phyloP scores from a whole-genome alignment of 108 stramenopile species.

The Cylindrotheca closterium region DNA sequence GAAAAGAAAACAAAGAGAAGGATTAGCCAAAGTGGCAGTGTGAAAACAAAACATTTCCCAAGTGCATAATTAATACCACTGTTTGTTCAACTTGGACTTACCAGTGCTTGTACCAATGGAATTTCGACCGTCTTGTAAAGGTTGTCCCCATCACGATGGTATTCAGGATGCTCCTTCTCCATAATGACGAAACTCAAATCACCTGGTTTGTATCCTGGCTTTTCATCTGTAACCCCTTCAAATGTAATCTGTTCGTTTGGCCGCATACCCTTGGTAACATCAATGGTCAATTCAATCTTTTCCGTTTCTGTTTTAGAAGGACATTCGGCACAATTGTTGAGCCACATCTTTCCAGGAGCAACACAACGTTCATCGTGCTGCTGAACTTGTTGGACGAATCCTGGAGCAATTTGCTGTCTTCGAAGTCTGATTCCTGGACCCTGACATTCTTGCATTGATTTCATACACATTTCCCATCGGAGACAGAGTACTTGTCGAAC shows the following conservation, averaged over 20 bases:
- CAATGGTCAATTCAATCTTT: slow-evolving; percentile 91
- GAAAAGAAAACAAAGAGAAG: slow-evolving; percentile 9
- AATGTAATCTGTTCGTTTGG: slow-evolving; percentile 84
- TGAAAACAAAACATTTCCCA: too few species aligned
- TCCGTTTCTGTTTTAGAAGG: slow-evolving; percentile 92
- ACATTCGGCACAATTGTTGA: slow-evolving; percentile 79
- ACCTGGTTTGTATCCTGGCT: slow-evolving; percentile 82
- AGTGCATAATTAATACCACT: not conserved
- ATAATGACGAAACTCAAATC: slow-evolving; percentile 77
- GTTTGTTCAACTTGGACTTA: too few species aligned
- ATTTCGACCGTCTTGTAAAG: slow-evolving; percentile 85
- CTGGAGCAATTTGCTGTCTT: slow-evolving; percentile 95
- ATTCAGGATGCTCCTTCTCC: slow-evolving; percentile 50
- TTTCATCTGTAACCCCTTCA: slow-evolving; percentile 88
- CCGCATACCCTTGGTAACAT: slow-evolving; percentile 81
- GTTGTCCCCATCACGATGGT: slow-evolving; percentile 83
- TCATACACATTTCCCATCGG: slow-evolving; percentile 91
- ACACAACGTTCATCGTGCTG: slow-evolving; percentile 90
- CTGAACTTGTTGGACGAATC: slow-evolving; percentile 98
- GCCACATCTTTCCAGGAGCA: slow-evolving; percentile 94
- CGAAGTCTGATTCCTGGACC: slow-evolving; percentile 86
- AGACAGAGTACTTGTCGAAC: slow-evolving; percentile 89
- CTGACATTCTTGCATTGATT: slow-evolving; percentile 81
- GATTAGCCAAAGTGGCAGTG: too few species aligned
- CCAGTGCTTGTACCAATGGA: slow-evolving; percentile 89